Evolutionary conservation across 225 moss, liverwort and hornwort species (phyloP).

Genomic region (Neckera pumila): DNA sequence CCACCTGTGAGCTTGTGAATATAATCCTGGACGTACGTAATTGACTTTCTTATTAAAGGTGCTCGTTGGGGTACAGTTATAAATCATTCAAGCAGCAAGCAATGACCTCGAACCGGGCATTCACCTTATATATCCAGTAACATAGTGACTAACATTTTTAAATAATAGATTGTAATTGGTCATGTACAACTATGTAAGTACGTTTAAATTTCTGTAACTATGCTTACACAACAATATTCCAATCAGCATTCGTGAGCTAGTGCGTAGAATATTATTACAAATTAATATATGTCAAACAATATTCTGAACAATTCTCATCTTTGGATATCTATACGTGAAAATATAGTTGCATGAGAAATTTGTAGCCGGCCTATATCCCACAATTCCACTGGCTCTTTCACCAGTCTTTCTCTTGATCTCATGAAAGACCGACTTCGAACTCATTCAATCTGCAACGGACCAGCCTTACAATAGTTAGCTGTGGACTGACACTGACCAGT

Average conservation of each 20-base stretch:
- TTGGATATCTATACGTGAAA: not conserved
- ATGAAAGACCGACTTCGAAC: not conserved
- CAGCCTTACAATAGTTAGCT: not conserved
- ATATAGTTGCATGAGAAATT: not conserved
- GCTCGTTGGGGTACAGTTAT: not conserved
- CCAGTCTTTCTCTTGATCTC: not conserved
- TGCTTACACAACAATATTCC: not conserved
- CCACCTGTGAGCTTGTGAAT: no score
- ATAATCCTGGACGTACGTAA: not conserved
- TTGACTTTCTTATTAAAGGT: no score
- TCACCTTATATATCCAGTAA: not conserved
- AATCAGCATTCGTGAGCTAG: not conserved
- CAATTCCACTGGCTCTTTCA: not conserved
- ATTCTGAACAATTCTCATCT: not conserved
- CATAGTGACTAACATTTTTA: not conserved
- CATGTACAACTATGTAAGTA: not conserved
- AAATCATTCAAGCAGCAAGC: not conserved
- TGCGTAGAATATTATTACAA: not conserved
- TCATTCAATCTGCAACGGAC: not conserved
- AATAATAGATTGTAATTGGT: not conserved
- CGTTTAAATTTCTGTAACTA: not conserved
- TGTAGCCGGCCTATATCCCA: not conserved
- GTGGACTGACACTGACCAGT: not conserved
- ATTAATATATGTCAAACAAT: not conserved
- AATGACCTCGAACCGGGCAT: not conserved